These are phyloP conservation scores for Wallacemonas collosoma DNA, from an alignment of 208 protist species.

Conservation along the genomic window DNA sequence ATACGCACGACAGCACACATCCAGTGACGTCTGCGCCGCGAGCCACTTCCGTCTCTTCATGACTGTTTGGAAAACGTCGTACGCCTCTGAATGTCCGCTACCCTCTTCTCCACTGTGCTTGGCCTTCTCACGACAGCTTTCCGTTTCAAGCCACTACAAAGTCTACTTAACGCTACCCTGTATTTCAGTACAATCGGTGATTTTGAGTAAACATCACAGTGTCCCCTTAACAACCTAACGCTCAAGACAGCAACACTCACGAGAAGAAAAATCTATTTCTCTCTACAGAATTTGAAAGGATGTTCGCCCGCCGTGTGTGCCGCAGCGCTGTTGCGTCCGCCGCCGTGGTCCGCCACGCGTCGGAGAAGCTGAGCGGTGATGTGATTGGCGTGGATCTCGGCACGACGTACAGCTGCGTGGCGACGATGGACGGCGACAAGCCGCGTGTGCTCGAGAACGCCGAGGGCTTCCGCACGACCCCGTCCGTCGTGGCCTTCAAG, in stretches of 20 bases:
- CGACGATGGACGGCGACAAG: conserved; percentile 92
- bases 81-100: too few relatives aligned
- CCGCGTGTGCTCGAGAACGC: conserved; percentile 81
- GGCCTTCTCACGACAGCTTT: too few relatives aligned
- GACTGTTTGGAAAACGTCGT: too few relatives aligned
- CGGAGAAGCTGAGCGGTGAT: conserved; percentile 71
- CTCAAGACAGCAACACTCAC: background rate
- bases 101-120: too few relatives aligned
- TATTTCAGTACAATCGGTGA: too few relatives aligned
- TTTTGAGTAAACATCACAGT: background rate
- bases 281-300: background rate
- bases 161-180: too few relatives aligned
- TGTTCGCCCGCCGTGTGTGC: conserved; percentile 67
- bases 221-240: background rate
- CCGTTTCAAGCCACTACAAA: too few relatives aligned
- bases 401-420: conserved; percentile 84
- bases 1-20: too few relatives aligned
- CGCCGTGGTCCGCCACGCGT: conserved; percentile 46
- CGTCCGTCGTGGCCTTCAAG: conserved; percentile 86
- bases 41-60: too few relatives aligned
- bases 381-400: conserved; percentile 90
- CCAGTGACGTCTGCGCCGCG: too few relatives aligned
- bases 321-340: conserved; percentile 33
- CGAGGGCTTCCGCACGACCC: conserved; percentile 84
- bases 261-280: conserved; percentile 10